Percentiles rank a stretch among this genome's conserved stretches.
Evolutionary conservation across 2,329 filamentous ascomycete genomes (phyloP).

Genomic region (Domatiomyces globalis): DNA sequence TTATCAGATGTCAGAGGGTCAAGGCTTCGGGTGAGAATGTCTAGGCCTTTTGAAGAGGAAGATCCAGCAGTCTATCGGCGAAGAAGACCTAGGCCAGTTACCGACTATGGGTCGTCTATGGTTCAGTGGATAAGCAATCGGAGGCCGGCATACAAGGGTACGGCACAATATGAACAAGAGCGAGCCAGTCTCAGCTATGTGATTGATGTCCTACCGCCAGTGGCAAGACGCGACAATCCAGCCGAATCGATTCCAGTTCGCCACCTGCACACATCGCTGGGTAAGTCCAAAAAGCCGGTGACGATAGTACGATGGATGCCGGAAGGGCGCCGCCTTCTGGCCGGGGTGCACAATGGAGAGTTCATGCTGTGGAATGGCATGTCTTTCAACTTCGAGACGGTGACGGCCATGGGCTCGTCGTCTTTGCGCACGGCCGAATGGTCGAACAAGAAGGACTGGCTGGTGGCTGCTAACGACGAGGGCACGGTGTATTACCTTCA

Average conservation of each 20-base stretch:
- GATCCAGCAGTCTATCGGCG: slow-evolving; percentile 13
- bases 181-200: slow-evolving; percentile 80
- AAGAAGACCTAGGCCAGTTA: slow-evolving; percentile 49
- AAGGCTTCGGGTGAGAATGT: not conserved
- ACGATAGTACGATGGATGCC: slow-evolving; percentile 97
- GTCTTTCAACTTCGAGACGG: slow-evolving; percentile 98
- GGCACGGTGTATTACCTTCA: slow-evolving; percentile 98
- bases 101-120: slow-evolving; percentile 81
- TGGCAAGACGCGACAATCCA: slow-evolving; percentile 57
- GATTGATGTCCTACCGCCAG: slow-evolving; percentile 78
- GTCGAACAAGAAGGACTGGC: slow-evolving; percentile 92
- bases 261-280: slow-evolving; percentile 92
- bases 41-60: not conserved
- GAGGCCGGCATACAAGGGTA: slow-evolving; percentile 58
- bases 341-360: slow-evolving; percentile 88
- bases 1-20: not conserved
- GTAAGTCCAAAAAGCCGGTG: slow-evolving; percentile 95
- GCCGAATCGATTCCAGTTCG: slow-evolving; percentile 86
- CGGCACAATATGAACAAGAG: slow-evolving; percentile 61
- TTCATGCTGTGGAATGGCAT: slow-evolving; percentile 99
- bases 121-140: slow-evolving; percentile 84
- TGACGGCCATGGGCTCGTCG: slow-evolving; percentile 51
- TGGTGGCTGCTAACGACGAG: slow-evolving; percentile 88
- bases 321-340: slow-evolving; percentile 79
- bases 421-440: slow-evolving; percentile 73